Evolutionary conservation across 108 stramenopile species (phyloP).

Genomic region (Fistulifera solaris): DNA sequence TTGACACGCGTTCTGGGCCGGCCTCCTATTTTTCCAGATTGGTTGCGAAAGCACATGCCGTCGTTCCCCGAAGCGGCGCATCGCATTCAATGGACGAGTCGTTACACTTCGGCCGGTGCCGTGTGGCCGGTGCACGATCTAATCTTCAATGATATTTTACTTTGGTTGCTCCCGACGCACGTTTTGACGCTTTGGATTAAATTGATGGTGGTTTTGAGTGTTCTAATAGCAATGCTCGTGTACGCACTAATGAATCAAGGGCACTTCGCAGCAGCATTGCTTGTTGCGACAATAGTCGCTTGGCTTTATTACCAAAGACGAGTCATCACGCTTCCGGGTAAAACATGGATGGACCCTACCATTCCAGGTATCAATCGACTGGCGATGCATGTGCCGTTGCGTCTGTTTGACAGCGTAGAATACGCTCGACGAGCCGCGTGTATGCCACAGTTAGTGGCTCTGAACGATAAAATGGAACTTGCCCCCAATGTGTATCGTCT

Average conservation of each 20-base stretch:
- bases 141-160: constrained; percentile 19
- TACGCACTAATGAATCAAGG: not conserved
- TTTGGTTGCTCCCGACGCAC: constrained; percentile 29
- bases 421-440: constrained; percentile 37
- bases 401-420: constrained; percentile 14
- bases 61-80: not conserved
- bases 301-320: constrained; percentile 5
- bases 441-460: constrained; percentile 23
- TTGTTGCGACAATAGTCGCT: not conserved
- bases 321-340: not conserved
- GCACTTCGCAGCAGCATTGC: not conserved
- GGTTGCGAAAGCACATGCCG: too few relatives aligned
- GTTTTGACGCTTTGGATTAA: constrained; percentile 14
- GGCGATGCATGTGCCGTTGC: constrained; percentile 36
- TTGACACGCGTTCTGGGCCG: too few relatives aligned
- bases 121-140: constrained; percentile 21
- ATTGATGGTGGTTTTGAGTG: constrained; percentile 14
- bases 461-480: constrained; percentile 1
- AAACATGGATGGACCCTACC: constrained; percentile 49
- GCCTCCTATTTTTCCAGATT: too few relatives aligned
- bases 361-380: constrained; percentile 23
- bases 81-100: not conserved
- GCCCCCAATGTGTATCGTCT: constrained; percentile 14
- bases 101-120: not conserved
- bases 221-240: constrained; percentile 2